Percentiles rank a stretch among this genome's conserved stretches.
Conservation (phyloP, 805 yeast species). For the Candida pini region DNA sequence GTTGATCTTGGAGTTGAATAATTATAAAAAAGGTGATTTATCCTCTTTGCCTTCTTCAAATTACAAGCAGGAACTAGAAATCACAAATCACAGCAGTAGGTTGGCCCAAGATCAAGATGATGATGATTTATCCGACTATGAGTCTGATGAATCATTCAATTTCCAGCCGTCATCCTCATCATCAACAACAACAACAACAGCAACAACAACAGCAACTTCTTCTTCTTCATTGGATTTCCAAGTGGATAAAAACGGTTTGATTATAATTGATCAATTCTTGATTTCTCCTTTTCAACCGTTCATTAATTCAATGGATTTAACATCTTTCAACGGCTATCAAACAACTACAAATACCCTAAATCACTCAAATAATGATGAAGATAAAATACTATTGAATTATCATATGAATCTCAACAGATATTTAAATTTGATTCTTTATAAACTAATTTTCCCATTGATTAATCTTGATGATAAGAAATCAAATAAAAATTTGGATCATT, state of each 20-base stretch:
- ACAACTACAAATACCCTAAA: conserved; percentile 4
- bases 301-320: conserved; percentile 17
- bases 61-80: neutral
- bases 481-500: conserved; percentile 37
- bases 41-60: conserved; percentile 1
- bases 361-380: conserved; percentile 9
- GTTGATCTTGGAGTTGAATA: conserved; percentile 31
- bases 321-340: conserved; percentile 28
- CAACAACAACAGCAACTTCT: neutral
- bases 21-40: neutral
- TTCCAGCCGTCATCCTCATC: neutral
- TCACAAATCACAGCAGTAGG: too few relatives aligned
- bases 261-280: conserved; percentile 25
- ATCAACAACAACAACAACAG: neutral
- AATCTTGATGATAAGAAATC: conserved; percentile 5
- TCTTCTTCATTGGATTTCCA: neutral
- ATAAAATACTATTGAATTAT: conserved; percentile 23
- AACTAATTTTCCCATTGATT: conserved; percentile 29
- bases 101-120: conserved; percentile 13
- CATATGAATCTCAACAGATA: conserved; percentile 33
- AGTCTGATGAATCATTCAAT: neutral
- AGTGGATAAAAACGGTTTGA: conserved; percentile 17
- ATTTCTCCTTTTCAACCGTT: conserved; percentile 19
- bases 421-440: conserved; percentile 28
- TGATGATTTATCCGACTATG: too few relatives aligned